Evolutionary conservation across 768 basidiomycete genomes (phyloP).

Genomic region (Termitomyces sp.): DNA sequence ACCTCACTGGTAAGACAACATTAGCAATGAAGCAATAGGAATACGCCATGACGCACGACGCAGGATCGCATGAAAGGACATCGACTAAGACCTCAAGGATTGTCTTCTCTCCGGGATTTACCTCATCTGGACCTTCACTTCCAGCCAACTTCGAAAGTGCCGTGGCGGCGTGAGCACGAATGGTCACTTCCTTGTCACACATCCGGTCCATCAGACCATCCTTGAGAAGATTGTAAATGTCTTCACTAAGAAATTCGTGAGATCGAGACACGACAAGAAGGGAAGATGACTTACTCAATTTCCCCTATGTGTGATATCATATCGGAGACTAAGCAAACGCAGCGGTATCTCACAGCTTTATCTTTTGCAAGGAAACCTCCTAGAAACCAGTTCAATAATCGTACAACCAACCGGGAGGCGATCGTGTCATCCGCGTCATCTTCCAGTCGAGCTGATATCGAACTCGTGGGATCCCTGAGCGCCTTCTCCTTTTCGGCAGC

Average conservation of each 20-base stretch:
- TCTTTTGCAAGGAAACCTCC: constrained; percentile 87
- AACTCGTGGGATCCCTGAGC: constrained; percentile 19
- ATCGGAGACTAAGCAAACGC: constrained; percentile 76
- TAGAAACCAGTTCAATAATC: constrained; percentile 67
- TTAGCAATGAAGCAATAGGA: background rate
- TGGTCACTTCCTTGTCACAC: constrained; percentile 76
- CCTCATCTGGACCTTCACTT: constrained; percentile 53
- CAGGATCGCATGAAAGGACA: constrained; percentile 65
- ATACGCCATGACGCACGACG: constrained; percentile 39
- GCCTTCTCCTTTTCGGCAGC: constrained; percentile 24
- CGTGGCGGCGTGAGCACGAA: constrained; percentile 81
- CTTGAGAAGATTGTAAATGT: constrained; percentile 66
- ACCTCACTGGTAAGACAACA: constrained; percentile 57
- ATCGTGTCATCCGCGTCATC: constrained; percentile 63
- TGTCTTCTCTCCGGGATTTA: constrained; percentile 41
- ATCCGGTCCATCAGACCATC: constrained; percentile 70
- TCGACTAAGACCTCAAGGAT: constrained; percentile 67
- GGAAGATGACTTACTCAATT: constrained; percentile 62
- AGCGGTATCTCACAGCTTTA: constrained; percentile 81
- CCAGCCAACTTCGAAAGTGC: constrained; percentile 79
- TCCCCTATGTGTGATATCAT: constrained; percentile 83
- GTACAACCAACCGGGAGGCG: constrained; percentile 60
- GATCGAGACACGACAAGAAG: background rate
- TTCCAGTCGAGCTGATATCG: constrained; percentile 16
- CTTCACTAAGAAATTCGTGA: constrained; percentile 53